Conservation (phyloP, 2,329 filamentous ascomycete genomes). For the Didymella exigua region DNA sequence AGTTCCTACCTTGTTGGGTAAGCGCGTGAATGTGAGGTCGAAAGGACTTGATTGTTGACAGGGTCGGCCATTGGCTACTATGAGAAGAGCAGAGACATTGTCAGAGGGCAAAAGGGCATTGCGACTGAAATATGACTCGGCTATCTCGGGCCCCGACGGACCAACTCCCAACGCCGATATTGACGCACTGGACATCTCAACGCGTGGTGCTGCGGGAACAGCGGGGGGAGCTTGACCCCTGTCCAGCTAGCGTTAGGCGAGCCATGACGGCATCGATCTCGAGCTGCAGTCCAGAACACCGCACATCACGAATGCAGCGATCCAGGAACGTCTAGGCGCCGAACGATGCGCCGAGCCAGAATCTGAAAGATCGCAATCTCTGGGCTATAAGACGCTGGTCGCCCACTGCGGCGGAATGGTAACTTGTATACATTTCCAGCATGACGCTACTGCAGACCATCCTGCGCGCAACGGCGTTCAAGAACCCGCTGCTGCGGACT, state of each 20-base stretch:
- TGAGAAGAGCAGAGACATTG: too few species aligned
- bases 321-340: not conserved
- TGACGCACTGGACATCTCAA: too few species aligned
- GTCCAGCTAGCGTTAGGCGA: not conserved
- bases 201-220: too few species aligned
- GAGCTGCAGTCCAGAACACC: constrained; percentile 25
- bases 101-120: too few species aligned
- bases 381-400: constrained; percentile 1
- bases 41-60: too few species aligned
- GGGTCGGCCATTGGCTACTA: too few species aligned
- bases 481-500: constrained; percentile 66
- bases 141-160: too few species aligned
- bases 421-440: not conserved
- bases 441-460: constrained; percentile 54
- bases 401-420: not conserved
- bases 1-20: too few species aligned
- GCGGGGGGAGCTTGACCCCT: not conserved
- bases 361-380: not conserved
- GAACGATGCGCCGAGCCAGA: constrained; percentile 5
- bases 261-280: constrained; percentile 40
- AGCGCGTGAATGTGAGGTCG: too few species aligned
- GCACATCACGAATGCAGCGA: constrained; percentile 21
- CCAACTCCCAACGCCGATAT: too few species aligned
- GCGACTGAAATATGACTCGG: too few species aligned
- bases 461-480: constrained; percentile 66